phyloP scores from a whole-genome alignment of 1,284 basidiomycete species.

The Cutaneotrichosporon daszewskae region DNA sequence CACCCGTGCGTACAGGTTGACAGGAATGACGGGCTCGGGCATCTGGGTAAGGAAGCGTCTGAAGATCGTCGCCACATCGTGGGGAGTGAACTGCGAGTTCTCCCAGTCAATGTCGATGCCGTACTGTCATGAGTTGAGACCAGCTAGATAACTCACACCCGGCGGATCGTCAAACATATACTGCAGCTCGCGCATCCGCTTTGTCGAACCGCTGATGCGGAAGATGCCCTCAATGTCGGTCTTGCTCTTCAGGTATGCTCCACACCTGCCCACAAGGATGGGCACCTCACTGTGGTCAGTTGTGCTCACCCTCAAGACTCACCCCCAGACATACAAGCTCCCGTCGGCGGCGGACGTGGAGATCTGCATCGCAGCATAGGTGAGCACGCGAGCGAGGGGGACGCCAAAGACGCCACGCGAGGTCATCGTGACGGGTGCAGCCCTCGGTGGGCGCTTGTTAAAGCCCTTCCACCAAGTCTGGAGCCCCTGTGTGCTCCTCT shows the following conservation, averaged over 20 bases:
- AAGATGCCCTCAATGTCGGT: constrained; percentile 94
- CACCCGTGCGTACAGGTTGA: constrained; percentile 69
- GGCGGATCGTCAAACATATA: constrained; percentile 82
- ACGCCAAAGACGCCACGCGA: constrained; percentile 67
- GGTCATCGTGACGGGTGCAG: constrained; percentile 11
- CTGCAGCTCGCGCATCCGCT: constrained; percentile 93
- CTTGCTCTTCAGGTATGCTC: constrained; percentile 83
- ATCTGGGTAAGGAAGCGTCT: constrained; percentile 91
- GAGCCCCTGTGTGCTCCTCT: constrained; percentile 49
- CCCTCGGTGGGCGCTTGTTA: constrained; percentile 5
- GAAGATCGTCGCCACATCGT: constrained; percentile 95
- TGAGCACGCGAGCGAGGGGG: constrained; percentile 73
- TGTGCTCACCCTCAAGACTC: constrained; percentile 7
- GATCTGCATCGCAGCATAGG: constrained; percentile 87
- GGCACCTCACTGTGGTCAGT: constrained; percentile 66
- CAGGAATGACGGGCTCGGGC: constrained; percentile 57
- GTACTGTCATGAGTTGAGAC: constrained; percentile 61
- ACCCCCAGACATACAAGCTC: constrained; percentile 73
- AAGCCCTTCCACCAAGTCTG: constrained; percentile 81
- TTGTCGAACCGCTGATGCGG: constrained; percentile 85
- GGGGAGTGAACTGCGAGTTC: constrained; percentile 74
- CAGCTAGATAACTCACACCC: constrained; percentile 55
- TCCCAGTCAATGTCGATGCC: constrained; percentile 91
- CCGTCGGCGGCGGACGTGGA: constrained; percentile 81
- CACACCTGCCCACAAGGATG: constrained; percentile 94